Evolutionary conservation across 257 asterid genomes (phyloP).

Genomic region (Solanum etuberosum): DNA sequence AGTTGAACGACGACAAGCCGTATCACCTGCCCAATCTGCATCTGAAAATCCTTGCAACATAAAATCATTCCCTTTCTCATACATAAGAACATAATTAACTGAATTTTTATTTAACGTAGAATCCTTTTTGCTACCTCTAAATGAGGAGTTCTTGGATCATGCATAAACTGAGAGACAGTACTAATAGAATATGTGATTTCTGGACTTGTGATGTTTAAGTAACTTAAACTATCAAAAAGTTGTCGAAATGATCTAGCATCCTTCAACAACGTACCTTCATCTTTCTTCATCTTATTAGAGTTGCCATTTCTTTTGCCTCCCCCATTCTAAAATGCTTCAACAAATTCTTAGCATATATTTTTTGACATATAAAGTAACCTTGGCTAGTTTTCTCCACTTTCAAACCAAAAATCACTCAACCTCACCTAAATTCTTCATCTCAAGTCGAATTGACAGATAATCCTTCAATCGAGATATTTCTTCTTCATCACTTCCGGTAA

Average conservation of each 20-base stretch:
- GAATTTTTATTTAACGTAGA: conserved; percentile 1
- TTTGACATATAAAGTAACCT: not conserved
- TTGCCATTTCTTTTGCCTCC: too few relatives aligned
- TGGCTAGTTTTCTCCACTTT: not conserved
- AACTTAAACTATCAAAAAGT: too few relatives aligned
- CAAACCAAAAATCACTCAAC: not conserved
- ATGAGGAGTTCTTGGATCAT: not conserved
- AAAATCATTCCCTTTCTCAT: not conserved
- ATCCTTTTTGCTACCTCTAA: conserved; percentile 9
- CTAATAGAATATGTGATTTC: not conserved
- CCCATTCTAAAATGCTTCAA: too few relatives aligned
- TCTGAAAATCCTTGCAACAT: not conserved
- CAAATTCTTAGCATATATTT: too few relatives aligned
- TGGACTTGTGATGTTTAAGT: too few relatives aligned
- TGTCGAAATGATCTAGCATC: too few relatives aligned
- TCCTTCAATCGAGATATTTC: not conserved
- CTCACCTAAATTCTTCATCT: conserved; percentile 9
- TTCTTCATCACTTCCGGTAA: not conserved
- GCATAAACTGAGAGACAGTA: conserved; percentile 16
- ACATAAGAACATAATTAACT: not conserved
- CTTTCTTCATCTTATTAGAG: too few relatives aligned
- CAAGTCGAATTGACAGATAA: not conserved
- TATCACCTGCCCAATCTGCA: not conserved
- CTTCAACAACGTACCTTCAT: too few relatives aligned
- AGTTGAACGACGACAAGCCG: not conserved